Evolutionary conservation across 192 early-diverging fungal species (phyloP).

Genomic region (Paraglomus brasilianum): DNA sequence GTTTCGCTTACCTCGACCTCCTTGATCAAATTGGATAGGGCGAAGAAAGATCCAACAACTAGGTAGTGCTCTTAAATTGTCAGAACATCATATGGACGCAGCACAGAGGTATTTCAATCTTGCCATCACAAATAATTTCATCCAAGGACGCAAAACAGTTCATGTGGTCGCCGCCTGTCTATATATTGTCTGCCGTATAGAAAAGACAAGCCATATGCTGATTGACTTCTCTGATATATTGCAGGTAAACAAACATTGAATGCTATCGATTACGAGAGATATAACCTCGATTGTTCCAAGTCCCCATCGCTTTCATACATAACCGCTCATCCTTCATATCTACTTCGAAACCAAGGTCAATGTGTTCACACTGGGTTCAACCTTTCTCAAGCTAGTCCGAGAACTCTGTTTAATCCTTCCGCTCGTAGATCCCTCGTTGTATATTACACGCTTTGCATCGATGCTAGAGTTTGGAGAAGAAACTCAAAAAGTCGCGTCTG

Average conservation of each 20-base stretch:
- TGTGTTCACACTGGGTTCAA: slow-evolving; percentile 85
- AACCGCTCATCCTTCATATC: slow-evolving; percentile 5
- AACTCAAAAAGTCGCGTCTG: slow-evolving; percentile 69
- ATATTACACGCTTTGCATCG: slow-evolving; percentile 87
- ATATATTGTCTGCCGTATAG: slow-evolving; percentile 86
- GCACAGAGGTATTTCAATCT: slow-evolving; percentile 87
- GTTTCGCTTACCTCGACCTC: too few relatives aligned
- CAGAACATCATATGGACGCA: slow-evolving; percentile 71
- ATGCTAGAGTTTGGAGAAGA: slow-evolving; percentile 90
- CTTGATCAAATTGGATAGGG: slow-evolving; percentile 51
- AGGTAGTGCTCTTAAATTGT: slow-evolving; percentile 69
- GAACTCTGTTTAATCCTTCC: slow-evolving; percentile 64
- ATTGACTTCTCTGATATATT: slow-evolving; percentile 94
- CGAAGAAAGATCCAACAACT: slow-evolving; percentile 71
- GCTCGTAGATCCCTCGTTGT: slow-evolving; percentile 89
- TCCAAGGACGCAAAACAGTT: slow-evolving; percentile 72
- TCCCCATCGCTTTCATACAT: too few relatives aligned
- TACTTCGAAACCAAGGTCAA: slow-evolving; percentile 51
- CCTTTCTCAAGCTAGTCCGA: slow-evolving; percentile 75
- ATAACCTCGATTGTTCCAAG: too few relatives aligned
- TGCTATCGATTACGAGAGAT: too few relatives aligned
- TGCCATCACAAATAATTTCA: slow-evolving; percentile 78
- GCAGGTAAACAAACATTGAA: slow-evolving; percentile 58
- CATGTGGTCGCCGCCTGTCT: slow-evolving; percentile 87
- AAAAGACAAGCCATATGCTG: slow-evolving; percentile 86